Base-by-base conservation (phyloP, 805 yeast genomes). In the Martiniozyma abietophila region DNA sequence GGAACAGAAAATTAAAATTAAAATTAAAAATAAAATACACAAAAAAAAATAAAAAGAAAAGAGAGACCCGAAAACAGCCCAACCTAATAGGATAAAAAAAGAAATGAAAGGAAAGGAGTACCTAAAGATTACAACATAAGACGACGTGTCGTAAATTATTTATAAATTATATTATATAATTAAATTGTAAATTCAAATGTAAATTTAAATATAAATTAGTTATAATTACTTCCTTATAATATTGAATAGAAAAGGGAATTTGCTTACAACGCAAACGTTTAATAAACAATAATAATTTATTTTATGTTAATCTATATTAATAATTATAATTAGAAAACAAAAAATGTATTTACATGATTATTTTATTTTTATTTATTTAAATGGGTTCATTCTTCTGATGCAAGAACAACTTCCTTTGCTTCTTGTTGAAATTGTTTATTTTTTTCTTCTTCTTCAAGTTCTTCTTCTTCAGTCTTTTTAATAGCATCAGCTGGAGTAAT, bases 401-500 rank as follows among this genome's bases (percentile, higher is more conserved):
- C 20, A 11, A 40, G 34, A 4, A 30, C 37, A 11, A 32, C 43
- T 16, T 31, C 42, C 9, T 32, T 25, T 6, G 28, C 25, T 8
- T 36, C 32, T n/a, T n/a, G n/a, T n/a, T n/a, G n/a, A n/a, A n/a
- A n/a, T 20, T 37, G 37, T 6, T 17, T 35, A 6, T 8, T 7
- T 4, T 18, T 8, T 18, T 19, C 31, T 19, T 16, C 36, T 6
- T 28, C 22, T 6, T 34, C 32, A 9, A 27, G 33, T n/a, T 32
- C 36, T 10, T 35, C 29, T 15, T 38, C 40, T 5, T 38, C 40
- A 25, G 31, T 37, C 10, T 45, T 32, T 8, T 41, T 43, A 39
- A 59, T 63, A 41, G 65, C 69, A 12, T 64, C 72, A 15, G 69
- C 70, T 6, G 69, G 53, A 27, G 70, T 67, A 15, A 80, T 65